These are phyloP conservation scores for Fragaria nilgerrensis DNA, from an alignment of 306 rosid genomes.

Conservation along the genomic window DNA sequence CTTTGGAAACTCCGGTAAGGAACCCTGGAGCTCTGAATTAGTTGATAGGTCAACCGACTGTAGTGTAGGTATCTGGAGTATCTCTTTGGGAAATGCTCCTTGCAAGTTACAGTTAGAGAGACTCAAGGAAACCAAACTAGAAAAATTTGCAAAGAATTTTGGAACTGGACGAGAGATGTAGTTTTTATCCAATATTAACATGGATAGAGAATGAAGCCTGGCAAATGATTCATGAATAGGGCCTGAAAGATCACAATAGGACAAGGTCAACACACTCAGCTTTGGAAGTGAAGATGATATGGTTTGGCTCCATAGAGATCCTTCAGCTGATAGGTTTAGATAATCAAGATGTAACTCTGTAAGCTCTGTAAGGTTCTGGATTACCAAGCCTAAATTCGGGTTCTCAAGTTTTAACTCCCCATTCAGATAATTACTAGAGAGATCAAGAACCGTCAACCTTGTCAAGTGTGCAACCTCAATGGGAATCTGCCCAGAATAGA, in stretches of 20 bases:
- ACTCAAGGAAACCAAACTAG: conserved; percentile 17
- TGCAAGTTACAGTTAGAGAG: background rate
- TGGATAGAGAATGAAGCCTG: background rate
- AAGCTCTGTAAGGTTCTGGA: background rate
- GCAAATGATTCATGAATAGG: background rate
- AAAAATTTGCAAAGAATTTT: conserved; percentile 4
- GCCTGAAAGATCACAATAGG: conserved; percentile 11
- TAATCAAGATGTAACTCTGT: background rate
- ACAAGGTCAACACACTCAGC: background rate
- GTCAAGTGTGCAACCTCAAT: background rate
- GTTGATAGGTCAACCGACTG: background rate
- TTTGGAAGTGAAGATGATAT: background rate
- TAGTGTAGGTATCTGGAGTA: conserved; percentile 22
- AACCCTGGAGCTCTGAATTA: conserved; percentile 13
- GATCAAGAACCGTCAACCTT: background rate
- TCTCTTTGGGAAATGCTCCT: conserved; percentile 20
- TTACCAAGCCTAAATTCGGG: background rate
- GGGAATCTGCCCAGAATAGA: background rate
- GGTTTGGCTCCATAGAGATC: background rate
- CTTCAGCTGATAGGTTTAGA: background rate
- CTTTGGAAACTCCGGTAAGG: conserved; percentile 9
- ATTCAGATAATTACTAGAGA: too few relatives aligned
- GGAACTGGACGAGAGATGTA: conserved; percentile 14
- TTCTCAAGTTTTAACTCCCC: background rate
- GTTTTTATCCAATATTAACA: conserved; percentile 1